Evolutionary conservation across 257 asterid genomes (phyloP).

Genomic region (Solanum clarkiae): DNA sequence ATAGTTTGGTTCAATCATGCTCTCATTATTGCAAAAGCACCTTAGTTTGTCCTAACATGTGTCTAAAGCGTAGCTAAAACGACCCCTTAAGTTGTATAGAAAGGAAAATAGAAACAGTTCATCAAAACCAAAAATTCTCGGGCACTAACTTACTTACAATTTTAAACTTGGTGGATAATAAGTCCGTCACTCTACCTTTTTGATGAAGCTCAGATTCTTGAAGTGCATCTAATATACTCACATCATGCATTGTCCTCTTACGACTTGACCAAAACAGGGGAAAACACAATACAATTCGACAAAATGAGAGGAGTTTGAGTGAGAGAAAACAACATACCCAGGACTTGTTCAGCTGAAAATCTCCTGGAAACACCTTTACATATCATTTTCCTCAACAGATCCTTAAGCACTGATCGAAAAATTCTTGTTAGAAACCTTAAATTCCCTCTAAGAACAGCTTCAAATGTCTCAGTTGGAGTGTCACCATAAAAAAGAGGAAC

Average conservation of each 20-base stretch:
- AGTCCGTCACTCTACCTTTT: neutral
- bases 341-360: slow-evolving; percentile 72
- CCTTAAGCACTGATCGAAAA: slow-evolving; percentile 66
- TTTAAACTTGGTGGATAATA: neutral
- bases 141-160: neutral
- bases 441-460: slow-evolving; percentile 61
- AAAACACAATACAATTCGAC: neutral
- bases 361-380: slow-evolving; percentile 47
- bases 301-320: neutral
- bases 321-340: slow-evolving; percentile 28
- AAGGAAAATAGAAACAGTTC: neutral
- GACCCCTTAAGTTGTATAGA: neutral
- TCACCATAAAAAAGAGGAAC: slow-evolving; percentile 81
- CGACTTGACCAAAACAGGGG: neutral
- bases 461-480: slow-evolving; percentile 56
- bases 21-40: neutral
- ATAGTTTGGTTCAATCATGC: neutral
- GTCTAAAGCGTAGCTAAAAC: neutral
- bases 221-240: neutral
- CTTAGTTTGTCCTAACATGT: neutral
- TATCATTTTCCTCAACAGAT: slow-evolving; percentile 75
- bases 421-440: slow-evolving; percentile 57
- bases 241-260: neutral
- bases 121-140: neutral
- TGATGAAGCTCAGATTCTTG: neutral